Percentiles rank a stretch among this genome's conserved stretches.
These are phyloP conservation scores for Colletotrichum falcatum DNA, from an alignment of 2,329 filamentous ascomycete species.

Conservation along the genomic window DNA sequence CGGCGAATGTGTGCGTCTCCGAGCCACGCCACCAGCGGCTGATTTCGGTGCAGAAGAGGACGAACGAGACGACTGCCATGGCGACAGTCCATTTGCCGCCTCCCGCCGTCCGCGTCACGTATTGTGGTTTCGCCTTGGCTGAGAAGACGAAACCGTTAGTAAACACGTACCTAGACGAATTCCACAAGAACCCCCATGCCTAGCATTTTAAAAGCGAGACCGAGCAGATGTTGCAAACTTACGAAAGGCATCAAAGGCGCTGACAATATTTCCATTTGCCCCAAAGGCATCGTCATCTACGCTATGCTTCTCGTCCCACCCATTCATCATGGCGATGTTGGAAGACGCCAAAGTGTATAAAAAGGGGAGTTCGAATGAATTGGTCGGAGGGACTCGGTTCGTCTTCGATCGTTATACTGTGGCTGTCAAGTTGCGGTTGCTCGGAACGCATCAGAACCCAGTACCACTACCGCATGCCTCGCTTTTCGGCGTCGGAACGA, in stretches of 20 bases:
- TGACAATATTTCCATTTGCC: slow-evolving; percentile 77
- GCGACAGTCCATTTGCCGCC: slow-evolving; percentile 95
- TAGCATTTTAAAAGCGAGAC: not conserved
- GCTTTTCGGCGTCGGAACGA: not conserved
- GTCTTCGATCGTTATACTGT: not conserved
- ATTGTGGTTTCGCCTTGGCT: slow-evolving; percentile 97
- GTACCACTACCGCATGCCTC: slow-evolving; percentile 35
- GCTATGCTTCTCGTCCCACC: slow-evolving; percentile 73
- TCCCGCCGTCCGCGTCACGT: slow-evolving; percentile 83
- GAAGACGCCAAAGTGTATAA: not conserved
- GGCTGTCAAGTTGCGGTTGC: slow-evolving; percentile 14
- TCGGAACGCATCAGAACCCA: slow-evolving; percentile 13
- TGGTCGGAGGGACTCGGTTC: not conserved
- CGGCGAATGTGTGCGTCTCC: slow-evolving; percentile 90
- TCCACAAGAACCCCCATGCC: not conserved
- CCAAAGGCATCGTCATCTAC: slow-evolving; percentile 85
- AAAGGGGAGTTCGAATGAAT: not conserved
- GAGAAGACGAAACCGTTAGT: slow-evolving; percentile 44
- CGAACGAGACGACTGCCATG: slow-evolving; percentile 78
- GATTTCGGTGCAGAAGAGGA: slow-evolving; percentile 84
- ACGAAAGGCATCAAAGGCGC: slow-evolving; percentile 98
- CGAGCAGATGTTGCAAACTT: slow-evolving; percentile 52
- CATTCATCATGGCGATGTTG: slow-evolving; percentile 73
- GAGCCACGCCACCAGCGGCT: slow-evolving; percentile 84
- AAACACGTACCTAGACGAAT: not conserved